phyloP scores from a whole-genome alignment of 2,329 filamentous ascomycete genomes.

The Clonostachys byssicola region DNA sequence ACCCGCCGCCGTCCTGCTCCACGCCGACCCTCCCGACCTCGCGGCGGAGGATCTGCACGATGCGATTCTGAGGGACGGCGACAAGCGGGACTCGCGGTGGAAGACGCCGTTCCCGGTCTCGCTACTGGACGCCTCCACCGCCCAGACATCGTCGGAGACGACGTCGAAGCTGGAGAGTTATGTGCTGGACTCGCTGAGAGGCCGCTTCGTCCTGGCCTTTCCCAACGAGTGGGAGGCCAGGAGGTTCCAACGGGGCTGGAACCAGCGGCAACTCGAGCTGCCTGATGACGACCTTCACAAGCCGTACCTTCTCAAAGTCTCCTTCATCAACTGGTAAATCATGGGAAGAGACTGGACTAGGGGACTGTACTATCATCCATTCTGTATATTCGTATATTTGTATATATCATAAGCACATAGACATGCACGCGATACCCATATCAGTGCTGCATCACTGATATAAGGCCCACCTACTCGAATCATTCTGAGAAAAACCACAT shows the following conservation, averaged over 20 bases:
- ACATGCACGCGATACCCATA: slow-evolving; percentile 12
- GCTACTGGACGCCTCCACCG: not conserved
- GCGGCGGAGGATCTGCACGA: not conserved
- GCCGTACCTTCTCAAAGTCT: slow-evolving; percentile 7
- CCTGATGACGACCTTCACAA: not conserved
- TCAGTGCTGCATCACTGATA: too few relatives aligned
- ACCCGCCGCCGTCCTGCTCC: slow-evolving; percentile 20
- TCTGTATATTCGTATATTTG: not conserved
- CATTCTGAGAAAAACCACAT: too few relatives aligned
- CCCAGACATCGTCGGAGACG: slow-evolving; percentile 7
- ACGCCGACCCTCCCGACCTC: slow-evolving; percentile 14
- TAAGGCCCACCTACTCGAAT: too few relatives aligned
- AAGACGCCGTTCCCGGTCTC: not conserved
- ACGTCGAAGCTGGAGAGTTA: slow-evolving; percentile 6
- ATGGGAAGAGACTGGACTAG: not conserved
- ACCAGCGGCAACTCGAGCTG: slow-evolving; percentile 19
- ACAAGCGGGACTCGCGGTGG: not conserved
- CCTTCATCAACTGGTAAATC: slow-evolving; percentile 22
- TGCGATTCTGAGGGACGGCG: not conserved
- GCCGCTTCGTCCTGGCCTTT: slow-evolving; percentile 26
- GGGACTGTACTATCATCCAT: not conserved
- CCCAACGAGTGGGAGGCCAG: slow-evolving; percentile 23
- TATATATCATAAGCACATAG: not conserved
- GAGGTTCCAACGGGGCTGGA: slow-evolving; percentile 36
- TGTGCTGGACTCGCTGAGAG: not conserved